Evolutionary conservation across 306 rosid genomes (phyloP).

Genomic region (Cicer bijugum): DNA sequence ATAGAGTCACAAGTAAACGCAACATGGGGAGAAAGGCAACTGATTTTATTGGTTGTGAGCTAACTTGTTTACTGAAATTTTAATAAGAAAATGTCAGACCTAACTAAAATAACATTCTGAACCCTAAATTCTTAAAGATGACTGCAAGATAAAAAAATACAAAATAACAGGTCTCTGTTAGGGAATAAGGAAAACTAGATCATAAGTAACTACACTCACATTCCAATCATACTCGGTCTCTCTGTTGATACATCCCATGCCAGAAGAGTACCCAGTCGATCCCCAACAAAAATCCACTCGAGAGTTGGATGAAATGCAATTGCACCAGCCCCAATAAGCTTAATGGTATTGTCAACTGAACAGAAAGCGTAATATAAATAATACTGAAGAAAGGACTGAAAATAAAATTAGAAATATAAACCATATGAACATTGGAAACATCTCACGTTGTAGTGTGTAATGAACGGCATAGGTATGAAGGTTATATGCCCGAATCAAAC

Average conservation of each 20-base stretch:
- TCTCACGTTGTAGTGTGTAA: constrained; percentile 90
- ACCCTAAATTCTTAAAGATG: constrained; percentile 23
- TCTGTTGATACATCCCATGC: constrained; percentile 98
- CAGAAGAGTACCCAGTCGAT: constrained; percentile 86
- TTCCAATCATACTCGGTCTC: constrained; percentile 95
- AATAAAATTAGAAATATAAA: constrained; percentile 12
- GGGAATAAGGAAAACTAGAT: constrained; percentile 36
- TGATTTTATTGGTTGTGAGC: constrained; percentile 86
- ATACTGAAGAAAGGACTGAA: constrained; percentile 17
- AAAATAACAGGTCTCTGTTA: constrained; percentile 26
- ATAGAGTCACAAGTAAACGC: constrained; percentile 85
- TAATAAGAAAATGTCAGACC: constrained; percentile 46
- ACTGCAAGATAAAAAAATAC: constrained; percentile 23
- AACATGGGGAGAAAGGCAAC: constrained; percentile 88
- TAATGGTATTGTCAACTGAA: constrained; percentile 88
- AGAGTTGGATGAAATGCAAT: constrained; percentile 95
- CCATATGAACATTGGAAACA: constrained; percentile 33
- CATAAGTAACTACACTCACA: constrained; percentile 75
- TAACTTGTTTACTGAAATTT: constrained; percentile 88
- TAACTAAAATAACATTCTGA: constrained; percentile 32
- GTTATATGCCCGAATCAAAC: constrained; percentile 93
- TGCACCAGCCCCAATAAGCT: constrained; percentile 95
- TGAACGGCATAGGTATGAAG: constrained; percentile 91
- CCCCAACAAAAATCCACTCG: constrained; percentile 99
- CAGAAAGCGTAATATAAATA: constrained; percentile 42